A percentile compares a stretch with the other conserved stretches of the same genome.
Evolutionary conservation across 768 basidiomycete species (phyloP).

Genomic region (Trametes cingulata): DNA sequence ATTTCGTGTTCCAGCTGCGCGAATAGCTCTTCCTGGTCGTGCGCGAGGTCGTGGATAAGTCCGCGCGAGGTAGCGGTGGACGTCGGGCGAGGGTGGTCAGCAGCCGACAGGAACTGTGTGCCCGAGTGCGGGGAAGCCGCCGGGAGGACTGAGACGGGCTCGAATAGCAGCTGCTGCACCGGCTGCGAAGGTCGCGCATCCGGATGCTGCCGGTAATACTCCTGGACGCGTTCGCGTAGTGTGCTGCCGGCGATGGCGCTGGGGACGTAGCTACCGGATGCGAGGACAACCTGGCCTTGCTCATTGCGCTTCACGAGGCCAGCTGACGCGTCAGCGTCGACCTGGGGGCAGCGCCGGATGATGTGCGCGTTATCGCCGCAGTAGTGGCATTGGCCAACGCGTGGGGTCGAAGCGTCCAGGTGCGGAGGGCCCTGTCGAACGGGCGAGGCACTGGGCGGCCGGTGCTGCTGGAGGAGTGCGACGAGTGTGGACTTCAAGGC

Average conservation of each 20-base stretch:
- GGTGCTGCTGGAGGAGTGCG: not conserved
- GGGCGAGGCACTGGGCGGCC: not conserved
- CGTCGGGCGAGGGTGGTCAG: not conserved
- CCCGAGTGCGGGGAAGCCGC: not conserved
- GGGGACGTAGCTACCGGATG: conserved; percentile 28
- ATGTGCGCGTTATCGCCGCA: conserved; percentile 29
- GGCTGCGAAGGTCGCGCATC: not conserved
- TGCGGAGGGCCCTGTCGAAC: not conserved
- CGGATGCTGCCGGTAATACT: not conserved
- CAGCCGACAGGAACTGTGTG: not conserved
- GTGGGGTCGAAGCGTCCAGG: not conserved
- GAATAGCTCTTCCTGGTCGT: not conserved
- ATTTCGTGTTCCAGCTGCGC: conserved; percentile 9
- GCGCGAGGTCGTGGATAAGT: not conserved
- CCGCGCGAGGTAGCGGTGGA: not conserved
- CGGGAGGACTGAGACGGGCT: not conserved
- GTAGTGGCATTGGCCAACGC: conserved; percentile 10
- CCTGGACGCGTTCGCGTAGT: conserved; percentile 7
- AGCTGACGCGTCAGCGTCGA: conserved; percentile 10
- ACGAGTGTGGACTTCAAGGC: not conserved
- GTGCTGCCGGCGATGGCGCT: conserved; percentile 7
- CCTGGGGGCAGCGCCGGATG: conserved; percentile 27
- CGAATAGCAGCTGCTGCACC: not conserved
- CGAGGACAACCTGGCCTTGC: conserved; percentile 28
- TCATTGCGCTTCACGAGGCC: conserved; percentile 28